These are phyloP conservation scores for Salvia miltiorrhiza DNA, from an alignment of 257 asterid species.

Conservation along the genomic window DNA sequence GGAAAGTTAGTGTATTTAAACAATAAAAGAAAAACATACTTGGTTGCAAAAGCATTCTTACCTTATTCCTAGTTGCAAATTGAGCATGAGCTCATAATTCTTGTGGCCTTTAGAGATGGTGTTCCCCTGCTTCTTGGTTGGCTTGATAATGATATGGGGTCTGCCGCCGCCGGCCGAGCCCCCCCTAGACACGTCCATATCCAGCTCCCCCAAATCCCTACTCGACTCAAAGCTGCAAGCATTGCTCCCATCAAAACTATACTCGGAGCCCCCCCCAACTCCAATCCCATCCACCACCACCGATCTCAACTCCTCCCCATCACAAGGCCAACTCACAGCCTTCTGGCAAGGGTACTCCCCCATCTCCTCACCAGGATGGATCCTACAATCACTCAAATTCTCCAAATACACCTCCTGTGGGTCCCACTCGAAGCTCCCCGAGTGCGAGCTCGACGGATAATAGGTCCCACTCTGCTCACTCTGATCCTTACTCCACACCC, in stretches of 20 bases:
- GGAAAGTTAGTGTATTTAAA: too few species aligned
- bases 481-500: conserved; percentile 72
- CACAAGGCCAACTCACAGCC: conserved; percentile 54
- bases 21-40: too few species aligned
- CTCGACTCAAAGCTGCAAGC: conserved; percentile 31
- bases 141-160: conserved; percentile 55
- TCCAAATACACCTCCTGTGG: conserved; percentile 61
- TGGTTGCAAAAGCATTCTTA: too few species aligned
- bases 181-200: conserved; percentile 29
- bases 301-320: conserved; percentile 52
- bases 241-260: conserved; percentile 36
- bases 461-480: conserved; percentile 73
- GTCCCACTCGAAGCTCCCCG: conserved; percentile 57
- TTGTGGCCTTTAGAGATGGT: conserved; percentile 78
- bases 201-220: conserved; percentile 35
- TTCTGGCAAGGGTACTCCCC: conserved; percentile 62
- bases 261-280: conserved; percentile 53
- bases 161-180: too few species aligned
- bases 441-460: conserved; percentile 49
- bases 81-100: conserved; percentile 91
- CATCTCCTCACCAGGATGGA: conserved; percentile 50
- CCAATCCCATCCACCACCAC: too few species aligned
- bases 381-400: conserved; percentile 45
- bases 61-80: conserved; percentile 98
- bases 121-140: conserved; percentile 60